A percentile compares a stretch with the other conserved stretches of the same genome.
phyloP scores from a whole-genome alignment of 495 filamentous ascomycete genomes.

The Talaromyces stipitatus region DNA sequence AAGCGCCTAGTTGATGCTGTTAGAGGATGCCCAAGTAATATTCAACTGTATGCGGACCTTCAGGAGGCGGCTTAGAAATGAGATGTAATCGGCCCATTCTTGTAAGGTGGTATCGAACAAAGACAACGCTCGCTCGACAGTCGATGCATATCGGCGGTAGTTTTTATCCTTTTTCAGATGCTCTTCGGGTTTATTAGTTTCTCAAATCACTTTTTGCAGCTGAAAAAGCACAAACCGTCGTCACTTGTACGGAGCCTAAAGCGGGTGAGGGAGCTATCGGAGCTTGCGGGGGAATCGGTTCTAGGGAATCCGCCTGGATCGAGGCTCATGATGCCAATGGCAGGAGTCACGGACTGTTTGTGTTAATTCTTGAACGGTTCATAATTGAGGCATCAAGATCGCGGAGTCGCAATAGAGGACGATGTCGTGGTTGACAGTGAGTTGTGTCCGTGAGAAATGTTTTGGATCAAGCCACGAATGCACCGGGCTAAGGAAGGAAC shows the following conservation, averaged over 20 bases:
- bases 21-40: conserved; percentile 10
- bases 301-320: conserved; percentile 57
- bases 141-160: conserved; percentile 83
- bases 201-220: not conserved
- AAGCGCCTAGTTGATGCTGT: conserved; percentile 55
- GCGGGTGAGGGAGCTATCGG: conserved; percentile 64
- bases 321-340: conserved; percentile 56
- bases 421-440: not conserved
- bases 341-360: not conserved
- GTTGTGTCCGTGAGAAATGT: not conserved
- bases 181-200: conserved; percentile 37
- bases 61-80: conserved; percentile 82
- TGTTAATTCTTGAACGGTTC: not conserved
- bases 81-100: conserved; percentile 99
- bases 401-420: not conserved
- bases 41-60: conserved; percentile 51
- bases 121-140: conserved; percentile 78
- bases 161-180: conserved; percentile 75
- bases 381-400: conserved; percentile 2
- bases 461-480: not conserved
- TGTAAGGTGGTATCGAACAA: conserved; percentile 89
- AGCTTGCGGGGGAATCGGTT: conserved; percentile 68
- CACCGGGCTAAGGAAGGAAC: not conserved
- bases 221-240: conserved; percentile 32
- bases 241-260: conserved; percentile 46